Base-by-base conservation (phyloP, 1,284 basidiomycete species). In the Ceratobasidium sp. region DNA sequence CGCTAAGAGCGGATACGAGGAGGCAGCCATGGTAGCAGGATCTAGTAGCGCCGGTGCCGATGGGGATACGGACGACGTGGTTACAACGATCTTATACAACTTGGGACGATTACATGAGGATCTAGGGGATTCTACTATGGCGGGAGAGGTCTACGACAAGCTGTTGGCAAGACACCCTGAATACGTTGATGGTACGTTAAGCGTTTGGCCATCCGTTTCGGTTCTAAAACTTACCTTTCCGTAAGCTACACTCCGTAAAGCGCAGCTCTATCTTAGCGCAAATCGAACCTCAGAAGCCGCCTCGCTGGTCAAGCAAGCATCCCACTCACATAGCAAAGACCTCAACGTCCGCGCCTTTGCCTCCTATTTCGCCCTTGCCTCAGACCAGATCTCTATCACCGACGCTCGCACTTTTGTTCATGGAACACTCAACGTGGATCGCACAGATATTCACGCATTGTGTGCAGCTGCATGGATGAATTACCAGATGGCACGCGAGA, bases 21-120 rank as follows among this genome's bases (percentile, higher is more conserved):
- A 81, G 50, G 89, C 92, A 1, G 80, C 93, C 59, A 89, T 86
- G 0, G 85, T 82, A 73, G 87, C 87, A 0, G 80, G 86, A 1
- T 79, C 79, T 32, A 41, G 65, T 18, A 28, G 53, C n/a, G 28
- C 45, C 21, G 81, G 86, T 18, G 83, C 81, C 2, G 79, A 85
- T 0, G 85, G 86, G 36, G 82, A 84, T 26, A 85, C 85, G 0
- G 80, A 81, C 72, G 78, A 76, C 18, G 86, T 92, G 80, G 89
- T 92, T 57, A 94, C 93, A 0, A 90, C 92, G 0, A 87, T 95
- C 36, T 81, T 95, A 61, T 97, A 94, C 81, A 97, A 98, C 78
- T 87, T 97, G 18, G 96, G 91, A 0, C 84, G 94, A 72, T 89
- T 92, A 16, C 94, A 94, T 77, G 96, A 98, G 79, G 92, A 94